phyloP scores from a whole-genome alignment of 2,329 filamentous ascomycete species.

The Didymella keratinophila region DNA sequence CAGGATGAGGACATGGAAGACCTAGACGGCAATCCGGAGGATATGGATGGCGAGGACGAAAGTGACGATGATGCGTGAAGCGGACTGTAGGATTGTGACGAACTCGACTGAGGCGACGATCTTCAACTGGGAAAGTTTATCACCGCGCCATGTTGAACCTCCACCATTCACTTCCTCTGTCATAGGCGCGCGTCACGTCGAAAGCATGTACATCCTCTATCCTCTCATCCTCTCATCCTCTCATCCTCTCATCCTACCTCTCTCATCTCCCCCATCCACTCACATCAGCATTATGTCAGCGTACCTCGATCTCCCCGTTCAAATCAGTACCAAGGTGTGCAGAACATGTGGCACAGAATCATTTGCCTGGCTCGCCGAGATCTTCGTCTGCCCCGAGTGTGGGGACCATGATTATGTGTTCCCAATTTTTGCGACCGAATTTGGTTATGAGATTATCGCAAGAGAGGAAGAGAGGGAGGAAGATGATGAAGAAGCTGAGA shows the following conservation, averaged over 20 bases:
- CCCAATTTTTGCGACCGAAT: background rate
- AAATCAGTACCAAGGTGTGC: background rate
- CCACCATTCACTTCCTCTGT: background rate
- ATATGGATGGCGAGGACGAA: background rate
- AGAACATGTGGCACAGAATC: background rate
- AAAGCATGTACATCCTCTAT: background rate
- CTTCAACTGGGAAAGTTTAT: background rate
- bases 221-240: too few relatives aligned
- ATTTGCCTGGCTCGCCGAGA: background rate
- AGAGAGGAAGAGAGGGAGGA: background rate
- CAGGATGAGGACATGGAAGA: slow-evolving; percentile 65
- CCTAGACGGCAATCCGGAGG: background rate
- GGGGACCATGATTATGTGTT: background rate
- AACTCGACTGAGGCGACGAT: background rate
- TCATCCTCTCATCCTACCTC: too few relatives aligned
- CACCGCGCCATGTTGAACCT: background rate
- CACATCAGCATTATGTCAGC: background rate
- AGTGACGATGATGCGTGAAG: background rate
- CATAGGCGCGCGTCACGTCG: background rate
- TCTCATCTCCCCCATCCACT: too few relatives aligned
- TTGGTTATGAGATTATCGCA: background rate
- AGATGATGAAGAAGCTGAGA: too few relatives aligned
- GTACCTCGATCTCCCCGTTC: background rate
- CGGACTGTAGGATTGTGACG: too few relatives aligned
- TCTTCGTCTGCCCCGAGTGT: background rate